Percentiles rank a stretch among this genome's conserved stretches.
Conservation (phyloP, 768 basidiomycete genomes). For the Pleurotus eryngii region DNA sequence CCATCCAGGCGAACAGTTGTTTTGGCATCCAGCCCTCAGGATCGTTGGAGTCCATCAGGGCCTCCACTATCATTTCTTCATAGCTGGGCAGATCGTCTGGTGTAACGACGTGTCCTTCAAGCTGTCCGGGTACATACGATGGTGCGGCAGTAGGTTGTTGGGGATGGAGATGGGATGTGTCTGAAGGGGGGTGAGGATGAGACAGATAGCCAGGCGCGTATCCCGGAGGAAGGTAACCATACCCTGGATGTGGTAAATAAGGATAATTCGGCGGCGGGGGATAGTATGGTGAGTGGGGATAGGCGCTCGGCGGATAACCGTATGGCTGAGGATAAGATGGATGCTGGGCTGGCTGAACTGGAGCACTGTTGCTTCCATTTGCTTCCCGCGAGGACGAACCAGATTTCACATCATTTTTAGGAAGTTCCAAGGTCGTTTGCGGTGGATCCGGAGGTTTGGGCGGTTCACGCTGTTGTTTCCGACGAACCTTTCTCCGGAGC, state of each 20-base stretch:
- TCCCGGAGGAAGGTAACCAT: constrained; percentile 29
- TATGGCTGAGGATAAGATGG: constrained; percentile 53
- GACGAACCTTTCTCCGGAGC: constrained; percentile 23
- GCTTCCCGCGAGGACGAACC: constrained; percentile 17
- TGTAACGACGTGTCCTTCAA: constrained; percentile 5
- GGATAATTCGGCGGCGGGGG: constrained; percentile 58
- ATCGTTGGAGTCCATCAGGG: constrained; percentile 61
- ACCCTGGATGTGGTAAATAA: constrained; percentile 57
- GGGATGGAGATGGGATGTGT: constrained; percentile 13
- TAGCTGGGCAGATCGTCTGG: constrained; percentile 74
- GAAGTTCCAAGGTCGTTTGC: constrained; percentile 10
- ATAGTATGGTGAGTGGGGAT: constrained; percentile 46
- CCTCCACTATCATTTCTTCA: constrained; percentile 90
- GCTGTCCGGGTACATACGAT: not conserved
- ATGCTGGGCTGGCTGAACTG: constrained; percentile 13
- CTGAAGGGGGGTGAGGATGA: constrained; percentile 28
- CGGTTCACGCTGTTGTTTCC: constrained; percentile 15
- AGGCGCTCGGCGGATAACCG: constrained; percentile 29
- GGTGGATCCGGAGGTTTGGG: constrained; percentile 16
- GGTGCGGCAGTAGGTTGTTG: constrained; percentile 14
- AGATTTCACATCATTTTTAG: constrained; percentile 15
- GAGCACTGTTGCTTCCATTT: constrained; percentile 7
- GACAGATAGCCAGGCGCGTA: constrained; percentile 29
- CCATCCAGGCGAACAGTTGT: constrained; percentile 82
- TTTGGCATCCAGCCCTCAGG: constrained; percentile 82